Evolutionary conservation across 2,329 filamentous ascomycete genomes (phyloP), one percentile per base, ranked within the genome.

Genomic region (Penicillium sp.): DNA sequence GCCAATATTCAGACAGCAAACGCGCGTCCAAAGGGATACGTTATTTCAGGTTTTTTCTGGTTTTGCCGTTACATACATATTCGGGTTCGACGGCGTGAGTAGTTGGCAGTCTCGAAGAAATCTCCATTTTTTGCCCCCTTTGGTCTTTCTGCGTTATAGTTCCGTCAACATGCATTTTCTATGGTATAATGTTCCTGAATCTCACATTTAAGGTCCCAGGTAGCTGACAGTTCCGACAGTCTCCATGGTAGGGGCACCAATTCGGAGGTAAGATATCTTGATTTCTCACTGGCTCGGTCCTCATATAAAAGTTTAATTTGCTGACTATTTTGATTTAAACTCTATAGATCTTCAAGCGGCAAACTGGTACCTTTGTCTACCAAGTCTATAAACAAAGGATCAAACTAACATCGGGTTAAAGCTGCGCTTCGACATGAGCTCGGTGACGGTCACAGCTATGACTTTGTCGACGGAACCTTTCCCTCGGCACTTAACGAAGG

Each of bases 201-300:
- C 6, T 7, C 25, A 11, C 6, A 19, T 27, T 38, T 27, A 19
- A 50, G 1, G 36, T 19, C 16, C 11, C 15, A 19, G 10, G 23
- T 25, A n/a, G 27, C 13, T 54, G 19, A 53, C 27, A 8, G 11
- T 13, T 4, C 23, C 16, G 31, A 16, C 36, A 60, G 67, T 51
- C 57, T 69, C 10, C 68, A 69, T 60, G 66, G 66, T 34, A 47
- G 55, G 38, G 67, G 66, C 13, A 63, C 59, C 31, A 67, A 68
- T 41, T 59, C 60, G 34, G 57, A 57, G 16, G 60, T 67, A 46
- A 61, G 58, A 39, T 39, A 5, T 39, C 10, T 39, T 21, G 16
- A 8, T 29, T 39, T 49, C n/a, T 34, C 15, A 15, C 15, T 10
- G 3, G 34, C 7, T 36, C 16, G 34, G 15, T 36, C 16, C 15